phyloP scores from a whole-genome alignment of 2,329 filamentous ascomycete genomes.

The Fusarium chaquense region DNA sequence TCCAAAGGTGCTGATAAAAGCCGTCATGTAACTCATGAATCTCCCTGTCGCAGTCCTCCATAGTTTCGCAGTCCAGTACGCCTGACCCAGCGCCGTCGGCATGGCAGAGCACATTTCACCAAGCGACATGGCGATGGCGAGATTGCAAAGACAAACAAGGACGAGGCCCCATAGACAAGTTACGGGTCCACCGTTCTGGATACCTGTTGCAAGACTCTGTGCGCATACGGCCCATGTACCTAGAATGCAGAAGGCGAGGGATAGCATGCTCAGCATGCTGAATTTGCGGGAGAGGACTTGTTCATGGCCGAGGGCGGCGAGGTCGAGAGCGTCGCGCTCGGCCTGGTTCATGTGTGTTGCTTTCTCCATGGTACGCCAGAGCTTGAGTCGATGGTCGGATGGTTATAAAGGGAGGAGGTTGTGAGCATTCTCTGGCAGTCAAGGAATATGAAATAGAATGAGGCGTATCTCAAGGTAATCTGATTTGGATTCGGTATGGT shows the following conservation, averaged over 20 bases:
- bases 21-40: constrained; percentile 67
- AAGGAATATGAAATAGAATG: background rate
- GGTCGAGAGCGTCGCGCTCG: constrained; percentile 47
- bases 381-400: constrained; percentile 35
- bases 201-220: constrained; percentile 59
- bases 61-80: constrained; percentile 61
- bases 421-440: constrained; percentile 41
- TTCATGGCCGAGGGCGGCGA: constrained; percentile 55
- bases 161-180: constrained; percentile 66
- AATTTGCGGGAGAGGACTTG: constrained; percentile 61
- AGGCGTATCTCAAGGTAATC: background rate
- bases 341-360: constrained; percentile 38
- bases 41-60: constrained; percentile 57
- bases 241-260: constrained; percentile 67
- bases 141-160: constrained; percentile 63
- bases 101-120: constrained; percentile 69
- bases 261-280: constrained; percentile 66
- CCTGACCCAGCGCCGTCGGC: constrained; percentile 70
- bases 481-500: background rate
- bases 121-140: constrained; percentile 65
- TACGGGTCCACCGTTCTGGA: constrained; percentile 65
- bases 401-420: constrained; percentile 3
- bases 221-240: constrained; percentile 70
- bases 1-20: constrained; percentile 70
- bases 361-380: constrained; percentile 43